phyloP scores from a whole-genome alignment of 202 grass and related monocot species.

The Tripidium arundinaceum region DNA sequence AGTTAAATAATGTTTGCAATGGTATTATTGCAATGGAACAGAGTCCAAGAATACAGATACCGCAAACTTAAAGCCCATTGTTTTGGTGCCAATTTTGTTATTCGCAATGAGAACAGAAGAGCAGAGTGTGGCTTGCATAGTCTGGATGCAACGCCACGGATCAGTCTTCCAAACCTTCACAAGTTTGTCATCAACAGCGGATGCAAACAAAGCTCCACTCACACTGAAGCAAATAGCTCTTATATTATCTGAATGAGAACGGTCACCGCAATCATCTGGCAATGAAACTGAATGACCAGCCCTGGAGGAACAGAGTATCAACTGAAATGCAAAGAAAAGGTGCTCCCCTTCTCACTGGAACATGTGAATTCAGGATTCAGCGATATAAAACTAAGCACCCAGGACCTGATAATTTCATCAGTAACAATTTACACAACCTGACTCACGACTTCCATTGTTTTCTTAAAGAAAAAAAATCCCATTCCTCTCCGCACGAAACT shows the following conservation, averaged over 20 bases:
- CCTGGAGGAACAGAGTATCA: constrained; percentile 38
- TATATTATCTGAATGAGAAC: constrained; percentile 63
- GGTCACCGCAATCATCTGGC: constrained; percentile 29
- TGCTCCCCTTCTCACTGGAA: not conserved
- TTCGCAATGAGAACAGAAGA: not conserved
- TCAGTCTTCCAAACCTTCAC: constrained; percentile 72
- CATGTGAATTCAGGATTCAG: not conserved
- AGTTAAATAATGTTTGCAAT: not conserved
- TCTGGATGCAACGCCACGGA: constrained; percentile 53
- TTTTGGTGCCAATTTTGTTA: not conserved
- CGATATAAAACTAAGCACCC: not conserved
- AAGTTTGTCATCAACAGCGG: constrained; percentile 74
- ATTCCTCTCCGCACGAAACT: not conserved
- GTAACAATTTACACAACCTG: not conserved
- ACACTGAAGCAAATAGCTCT: constrained; percentile 58
- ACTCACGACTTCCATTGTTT: not conserved
- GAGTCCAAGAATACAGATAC: not conserved
- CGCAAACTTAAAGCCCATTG: not conserved
- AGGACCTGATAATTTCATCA: not conserved
- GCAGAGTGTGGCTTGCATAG: not conserved
- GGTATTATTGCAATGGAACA: not conserved
- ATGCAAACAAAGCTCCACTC: constrained; percentile 51
- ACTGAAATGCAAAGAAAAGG: not conserved
- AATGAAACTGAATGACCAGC: constrained; percentile 33
- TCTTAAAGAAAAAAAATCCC: not conserved